Conservation (phyloP, 164 flowering plant genomes). For the Vitis rupestris region DNA sequence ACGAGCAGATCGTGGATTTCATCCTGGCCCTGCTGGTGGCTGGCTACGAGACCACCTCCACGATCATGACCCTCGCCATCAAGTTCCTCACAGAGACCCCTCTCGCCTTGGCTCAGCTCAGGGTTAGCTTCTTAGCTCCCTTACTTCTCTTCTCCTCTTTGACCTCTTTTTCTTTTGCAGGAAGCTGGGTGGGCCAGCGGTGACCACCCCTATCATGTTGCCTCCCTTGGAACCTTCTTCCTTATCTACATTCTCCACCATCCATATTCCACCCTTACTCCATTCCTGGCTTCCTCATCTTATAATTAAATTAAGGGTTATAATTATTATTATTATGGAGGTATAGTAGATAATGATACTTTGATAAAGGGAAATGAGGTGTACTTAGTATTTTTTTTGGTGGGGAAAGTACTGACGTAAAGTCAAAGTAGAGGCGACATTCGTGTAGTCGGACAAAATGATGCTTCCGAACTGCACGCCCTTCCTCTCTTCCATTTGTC, state of each 20-base stretch:
- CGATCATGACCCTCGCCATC: constrained; percentile 91
- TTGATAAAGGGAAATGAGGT: too few relatives aligned
- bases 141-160: not conserved
- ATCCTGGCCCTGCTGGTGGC: constrained; percentile 85
- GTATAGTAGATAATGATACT: too few relatives aligned
- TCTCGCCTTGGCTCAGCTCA: constrained; percentile 70
- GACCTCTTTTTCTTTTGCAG: not conserved
- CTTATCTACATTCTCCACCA: constrained; percentile 19
- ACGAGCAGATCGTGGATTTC: constrained; percentile 87
- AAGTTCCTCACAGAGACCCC: constrained; percentile 92
- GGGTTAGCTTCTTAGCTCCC: constrained; percentile 33
- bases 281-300: too few relatives aligned
- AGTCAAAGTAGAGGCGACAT: constrained; percentile 16
- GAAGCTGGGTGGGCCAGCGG: not conserved
- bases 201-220: constrained; percentile 7
- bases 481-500: not conserved
- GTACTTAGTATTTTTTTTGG: not conserved
- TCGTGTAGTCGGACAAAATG: constrained; percentile 20
- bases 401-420: constrained; percentile 1
- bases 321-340: too few relatives aligned
- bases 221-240: constrained; percentile 12
- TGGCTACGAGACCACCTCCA: constrained; percentile 95
- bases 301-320: too few relatives aligned
- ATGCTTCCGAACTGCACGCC: constrained; percentile 25
- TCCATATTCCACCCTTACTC: not conserved